Evolutionary conservation across 2,329 filamentous ascomycete species (phyloP).

Genomic region (Curvularia eragrostidis): DNA sequence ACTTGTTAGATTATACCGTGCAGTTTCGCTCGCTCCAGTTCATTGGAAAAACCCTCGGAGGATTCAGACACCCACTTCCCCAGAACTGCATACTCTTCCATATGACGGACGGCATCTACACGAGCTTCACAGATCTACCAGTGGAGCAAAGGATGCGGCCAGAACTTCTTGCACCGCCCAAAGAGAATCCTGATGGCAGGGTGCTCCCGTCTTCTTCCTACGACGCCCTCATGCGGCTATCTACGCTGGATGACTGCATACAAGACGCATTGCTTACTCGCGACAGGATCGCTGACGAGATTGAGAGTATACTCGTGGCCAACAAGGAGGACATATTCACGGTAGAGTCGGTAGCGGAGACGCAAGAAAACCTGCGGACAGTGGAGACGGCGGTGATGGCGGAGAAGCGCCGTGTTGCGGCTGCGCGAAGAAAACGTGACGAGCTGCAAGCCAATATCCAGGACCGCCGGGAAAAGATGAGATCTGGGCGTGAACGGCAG

Average conservation of each 20-base stretch:
- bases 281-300: slow-evolving; percentile 76
- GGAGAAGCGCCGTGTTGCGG: slow-evolving; percentile 71
- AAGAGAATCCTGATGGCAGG: slow-evolving; percentile 53
- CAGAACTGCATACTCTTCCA: slow-evolving; percentile 85
- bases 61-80: slow-evolving; percentile 74
- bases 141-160: slow-evolving; percentile 48
- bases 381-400: slow-evolving; percentile 62
- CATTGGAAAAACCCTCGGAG: slow-evolving; percentile 68
- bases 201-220: slow-evolving; percentile 78
- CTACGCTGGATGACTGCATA: slow-evolving; percentile 87
- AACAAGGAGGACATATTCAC: slow-evolving; percentile 49
- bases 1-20: slow-evolving; percentile 75
- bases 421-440: slow-evolving; percentile 67
- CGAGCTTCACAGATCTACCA: slow-evolving; percentile 71
- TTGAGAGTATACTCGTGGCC: slow-evolving; percentile 61
- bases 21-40: slow-evolving; percentile 78
- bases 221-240: slow-evolving; percentile 84
- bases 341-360: slow-evolving; percentile 51
- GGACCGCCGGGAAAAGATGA: slow-evolving; percentile 71
- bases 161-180: slow-evolving; percentile 43
- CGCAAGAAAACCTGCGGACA: slow-evolving; percentile 53
- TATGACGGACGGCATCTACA: slow-evolving; percentile 85
- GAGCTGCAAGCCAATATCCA: slow-evolving; percentile 72
- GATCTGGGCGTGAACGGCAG: slow-evolving; percentile 66
- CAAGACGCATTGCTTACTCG: slow-evolving; percentile 85